These are phyloP conservation scores for Rubia balearica DNA, from an alignment of 305 asterid species.

Conservation along the genomic window DNA sequence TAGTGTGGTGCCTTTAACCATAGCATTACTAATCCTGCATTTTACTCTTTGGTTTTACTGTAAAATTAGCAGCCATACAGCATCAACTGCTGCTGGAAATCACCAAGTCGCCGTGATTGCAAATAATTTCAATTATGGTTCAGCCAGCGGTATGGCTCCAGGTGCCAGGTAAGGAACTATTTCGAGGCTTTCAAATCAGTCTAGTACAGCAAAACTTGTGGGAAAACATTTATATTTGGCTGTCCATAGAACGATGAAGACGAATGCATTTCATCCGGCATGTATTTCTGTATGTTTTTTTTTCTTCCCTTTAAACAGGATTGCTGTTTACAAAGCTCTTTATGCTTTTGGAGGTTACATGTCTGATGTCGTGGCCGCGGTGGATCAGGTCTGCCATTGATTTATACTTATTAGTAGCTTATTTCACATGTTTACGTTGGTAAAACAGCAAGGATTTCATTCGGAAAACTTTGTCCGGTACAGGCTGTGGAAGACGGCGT, in stretches of 20 bases:
- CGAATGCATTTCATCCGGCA: neutral
- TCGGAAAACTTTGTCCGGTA: slow-evolving; percentile 7
- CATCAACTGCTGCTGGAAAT: slow-evolving; percentile 64
- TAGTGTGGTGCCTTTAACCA: neutral
- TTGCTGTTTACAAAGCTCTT: slow-evolving; percentile 56
- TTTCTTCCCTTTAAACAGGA: slow-evolving; percentile 28
- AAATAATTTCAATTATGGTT: slow-evolving; percentile 47
- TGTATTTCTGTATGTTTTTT: neutral
- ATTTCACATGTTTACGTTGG: neutral
- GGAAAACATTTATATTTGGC: neutral
- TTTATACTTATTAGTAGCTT: neutral
- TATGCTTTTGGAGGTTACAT: slow-evolving; percentile 54
- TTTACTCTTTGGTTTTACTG: slow-evolving; percentile 18
- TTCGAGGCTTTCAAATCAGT: neutral
- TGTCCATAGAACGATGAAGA: neutral
- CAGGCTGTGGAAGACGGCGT: slow-evolving; percentile 73
- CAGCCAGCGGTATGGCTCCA: slow-evolving; percentile 69
- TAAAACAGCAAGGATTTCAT: neutral
- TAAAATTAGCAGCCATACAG: slow-evolving; percentile 45
- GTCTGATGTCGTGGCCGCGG: slow-evolving; percentile 73
- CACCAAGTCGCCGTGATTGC: slow-evolving; percentile 32
- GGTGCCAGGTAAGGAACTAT: slow-evolving; percentile 38
- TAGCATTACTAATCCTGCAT: neutral
- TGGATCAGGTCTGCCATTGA: slow-evolving; percentile 41
- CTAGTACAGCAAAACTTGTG: neutral